Evolutionary conservation across 495 filamentous ascomycete genomes (phyloP).

Genomic region (Xylaria grammica): DNA sequence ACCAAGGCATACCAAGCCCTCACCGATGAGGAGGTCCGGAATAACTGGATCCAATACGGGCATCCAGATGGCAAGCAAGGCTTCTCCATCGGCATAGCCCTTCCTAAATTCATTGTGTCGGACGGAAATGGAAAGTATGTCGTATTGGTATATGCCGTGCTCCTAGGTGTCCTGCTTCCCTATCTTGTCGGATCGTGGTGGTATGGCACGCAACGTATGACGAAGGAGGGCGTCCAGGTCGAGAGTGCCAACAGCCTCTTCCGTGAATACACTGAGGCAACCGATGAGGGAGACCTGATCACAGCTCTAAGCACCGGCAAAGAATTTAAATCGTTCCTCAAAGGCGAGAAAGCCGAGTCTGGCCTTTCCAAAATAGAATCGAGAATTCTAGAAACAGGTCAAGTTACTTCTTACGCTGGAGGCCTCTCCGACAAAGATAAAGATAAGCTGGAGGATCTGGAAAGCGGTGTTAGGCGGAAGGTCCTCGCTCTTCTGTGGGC

Average conservation of each 20-base stretch:
- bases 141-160: slow-evolving; percentile 80
- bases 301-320: slow-evolving; percentile 79
- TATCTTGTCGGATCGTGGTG: slow-evolving; percentile 97
- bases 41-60: slow-evolving; percentile 94
- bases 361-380: slow-evolving; percentile 83
- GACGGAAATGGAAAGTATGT: slow-evolving; percentile 97
- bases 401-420: slow-evolving; percentile 50
- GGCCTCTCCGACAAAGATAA: slow-evolving; percentile 73
- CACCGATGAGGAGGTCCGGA: slow-evolving; percentile 94
- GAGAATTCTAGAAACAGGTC: slow-evolving; percentile 66
- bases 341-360: slow-evolving; percentile 73
- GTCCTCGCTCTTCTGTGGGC: slow-evolving; percentile 92
- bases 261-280: slow-evolving; percentile 83
- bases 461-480: slow-evolving; percentile 77
- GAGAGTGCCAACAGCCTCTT: slow-evolving; percentile 94
- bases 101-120: slow-evolving; percentile 89
- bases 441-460: slow-evolving; percentile 68
- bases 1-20: slow-evolving; percentile 97
- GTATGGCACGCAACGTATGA: slow-evolving; percentile 92
- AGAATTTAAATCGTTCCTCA: slow-evolving; percentile 72
- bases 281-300: slow-evolving; percentile 79
- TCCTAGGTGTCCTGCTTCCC: slow-evolving; percentile 87
- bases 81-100: slow-evolving; percentile 95
- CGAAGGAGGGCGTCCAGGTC: slow-evolving; percentile 88
- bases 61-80: slow-evolving; percentile 98